phyloP scores from a whole-genome alignment of 129 eudicot species.

The Apium graveolens region DNA sequence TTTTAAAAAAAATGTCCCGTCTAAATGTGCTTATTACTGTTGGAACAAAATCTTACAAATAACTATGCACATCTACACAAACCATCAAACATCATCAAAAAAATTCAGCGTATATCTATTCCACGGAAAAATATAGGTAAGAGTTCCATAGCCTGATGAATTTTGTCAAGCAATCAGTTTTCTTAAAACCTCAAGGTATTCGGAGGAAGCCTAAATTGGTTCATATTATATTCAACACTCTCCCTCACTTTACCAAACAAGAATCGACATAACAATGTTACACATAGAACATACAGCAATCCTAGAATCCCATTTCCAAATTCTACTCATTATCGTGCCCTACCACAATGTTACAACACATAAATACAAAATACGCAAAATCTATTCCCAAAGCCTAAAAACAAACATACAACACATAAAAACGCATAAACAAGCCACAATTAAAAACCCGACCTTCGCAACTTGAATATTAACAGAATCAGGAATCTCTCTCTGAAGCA shows the following conservation, averaged over 20 bases:
- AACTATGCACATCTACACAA: not conserved
- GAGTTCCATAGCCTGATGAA: not conserved
- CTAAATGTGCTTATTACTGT: not conserved
- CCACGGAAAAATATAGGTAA: not conserved
- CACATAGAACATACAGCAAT: not conserved
- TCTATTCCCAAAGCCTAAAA: not conserved
- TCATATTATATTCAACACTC: too few relatives aligned
- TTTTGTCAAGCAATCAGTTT: not conserved
- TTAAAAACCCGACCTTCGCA: conserved; percentile 56
- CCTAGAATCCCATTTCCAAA: not conserved
- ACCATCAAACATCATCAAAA: not conserved
- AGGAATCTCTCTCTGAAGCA: conserved; percentile 96
- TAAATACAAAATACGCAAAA: not conserved
- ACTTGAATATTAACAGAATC: conserved; percentile 75
- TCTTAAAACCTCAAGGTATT: too few relatives aligned
- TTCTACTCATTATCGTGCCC: not conserved
- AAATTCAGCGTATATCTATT: not conserved
- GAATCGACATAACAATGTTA: not conserved
- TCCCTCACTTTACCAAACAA: not conserved
- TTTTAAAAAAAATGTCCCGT: not conserved
- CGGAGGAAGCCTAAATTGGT: too few relatives aligned
- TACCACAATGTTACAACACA: not conserved
- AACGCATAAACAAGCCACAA: not conserved
- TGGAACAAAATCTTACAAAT: not conserved
- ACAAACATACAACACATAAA: not conserved